Conservation (phyloP, 306 rosid genomes). For the Cyclanthera cordifolia region DNA sequence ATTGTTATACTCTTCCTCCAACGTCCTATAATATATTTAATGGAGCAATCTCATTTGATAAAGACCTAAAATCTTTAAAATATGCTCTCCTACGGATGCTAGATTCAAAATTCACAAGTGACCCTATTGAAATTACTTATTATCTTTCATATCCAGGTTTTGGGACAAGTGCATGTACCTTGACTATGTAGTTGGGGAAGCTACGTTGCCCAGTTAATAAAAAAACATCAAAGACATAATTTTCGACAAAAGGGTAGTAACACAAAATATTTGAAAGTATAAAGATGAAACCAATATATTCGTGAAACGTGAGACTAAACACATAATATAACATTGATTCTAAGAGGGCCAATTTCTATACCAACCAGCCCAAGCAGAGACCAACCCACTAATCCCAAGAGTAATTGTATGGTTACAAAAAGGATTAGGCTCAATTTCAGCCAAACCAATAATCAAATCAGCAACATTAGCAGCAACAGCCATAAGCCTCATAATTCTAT, state of each 20-base stretch:
- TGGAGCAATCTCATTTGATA: no score
- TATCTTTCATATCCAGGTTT: no score
- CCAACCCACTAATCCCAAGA: slow-evolving; percentile 89
- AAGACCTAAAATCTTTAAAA: no score
- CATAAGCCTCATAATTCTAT: slow-evolving; percentile 86
- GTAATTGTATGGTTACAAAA: slow-evolving; percentile 69
- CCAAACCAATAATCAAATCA: slow-evolving; percentile 68
- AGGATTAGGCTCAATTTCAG: slow-evolving; percentile 86
- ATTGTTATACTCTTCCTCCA: background rate
- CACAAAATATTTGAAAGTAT: background rate
- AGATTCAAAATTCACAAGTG: no score
- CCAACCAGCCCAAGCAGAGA: slow-evolving; percentile 99
- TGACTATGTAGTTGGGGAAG: no score
- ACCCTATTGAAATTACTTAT: no score
- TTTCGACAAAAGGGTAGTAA: background rate
- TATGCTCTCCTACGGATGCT: no score
- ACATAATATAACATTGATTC: background rate
- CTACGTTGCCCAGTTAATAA: no score
- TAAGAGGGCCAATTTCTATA: slow-evolving; percentile 89
- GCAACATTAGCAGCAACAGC: slow-evolving; percentile 85
- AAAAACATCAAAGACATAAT: background rate
- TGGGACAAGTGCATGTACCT: no score
- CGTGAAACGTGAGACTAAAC: background rate
- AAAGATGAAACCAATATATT: background rate
- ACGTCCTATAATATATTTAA: no score